These are phyloP conservation scores for Hyphopichia pseudoburtonii DNA, from an alignment of 1,139 yeast genomes.

Conservation along the genomic window DNA sequence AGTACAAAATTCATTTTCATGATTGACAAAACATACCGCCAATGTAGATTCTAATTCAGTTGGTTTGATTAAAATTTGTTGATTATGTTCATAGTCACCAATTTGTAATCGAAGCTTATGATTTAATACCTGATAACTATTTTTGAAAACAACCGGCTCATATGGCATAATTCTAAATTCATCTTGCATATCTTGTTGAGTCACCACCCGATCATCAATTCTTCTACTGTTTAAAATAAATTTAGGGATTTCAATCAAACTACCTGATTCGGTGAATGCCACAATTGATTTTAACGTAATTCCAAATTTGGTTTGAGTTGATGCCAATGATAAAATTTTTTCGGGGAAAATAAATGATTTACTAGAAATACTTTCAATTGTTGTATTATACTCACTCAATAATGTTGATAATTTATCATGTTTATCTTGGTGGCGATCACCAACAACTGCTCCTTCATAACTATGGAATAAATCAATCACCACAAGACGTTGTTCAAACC, in stretches of 20 bases:
- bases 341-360: slow-evolving; percentile 67
- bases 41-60: slow-evolving; percentile 83
- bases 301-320: slow-evolving; percentile 70
- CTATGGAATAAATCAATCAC: slow-evolving; percentile 82
- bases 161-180: slow-evolving; percentile 68
- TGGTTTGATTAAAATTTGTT: slow-evolving; percentile 50
- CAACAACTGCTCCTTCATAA: slow-evolving; percentile 23
- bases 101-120: slow-evolving; percentile 37
- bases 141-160: slow-evolving; percentile 58
- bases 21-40: slow-evolving; percentile 64
- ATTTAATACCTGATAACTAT: slow-evolving; percentile 40
- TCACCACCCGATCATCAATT: slow-evolving; percentile 53
- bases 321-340: slow-evolving; percentile 47
- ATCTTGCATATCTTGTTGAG: slow-evolving; percentile 49
- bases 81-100: slow-evolving; percentile 25
- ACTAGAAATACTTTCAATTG: slow-evolving; percentile 31
- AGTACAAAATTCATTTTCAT: slow-evolving; percentile 71
- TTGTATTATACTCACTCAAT: slow-evolving; percentile 17
- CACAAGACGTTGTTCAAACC: slow-evolving; percentile 57
- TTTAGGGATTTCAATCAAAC: slow-evolving; percentile 71
- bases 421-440: too few species aligned
- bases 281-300: slow-evolving; percentile 72
- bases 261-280: slow-evolving; percentile 58
- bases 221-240: slow-evolving; percentile 62
- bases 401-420: slow-evolving; percentile 12